A percentile compares a stretch with the other conserved stretches of the same genome.
phyloP scores from a whole-genome alignment of 2,329 filamentous ascomycete genomes.

The Orbilia quercus region DNA sequence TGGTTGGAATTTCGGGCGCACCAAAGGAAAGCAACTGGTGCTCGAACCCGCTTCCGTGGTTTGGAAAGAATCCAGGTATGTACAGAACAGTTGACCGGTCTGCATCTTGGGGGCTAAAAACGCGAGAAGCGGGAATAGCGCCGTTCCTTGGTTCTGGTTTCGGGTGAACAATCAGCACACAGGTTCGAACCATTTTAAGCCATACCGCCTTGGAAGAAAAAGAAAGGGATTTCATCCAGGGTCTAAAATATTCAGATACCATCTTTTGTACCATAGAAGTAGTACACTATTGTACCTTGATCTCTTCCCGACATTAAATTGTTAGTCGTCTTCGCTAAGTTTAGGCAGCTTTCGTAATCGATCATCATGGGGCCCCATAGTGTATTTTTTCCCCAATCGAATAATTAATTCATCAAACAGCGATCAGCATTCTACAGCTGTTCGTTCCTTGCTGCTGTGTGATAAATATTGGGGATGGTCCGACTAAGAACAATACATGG shows the following conservation, averaged over 20 bases:
- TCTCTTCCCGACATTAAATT: neutral
- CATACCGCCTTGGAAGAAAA: neutral
- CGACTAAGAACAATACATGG: no score
- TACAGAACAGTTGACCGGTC: no score
- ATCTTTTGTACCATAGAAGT: no score
- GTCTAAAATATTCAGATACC: neutral
- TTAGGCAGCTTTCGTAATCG: neutral
- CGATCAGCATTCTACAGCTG: no score
- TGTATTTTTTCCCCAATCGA: neutral
- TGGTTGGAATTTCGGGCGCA: no score
- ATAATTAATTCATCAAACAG: no score
- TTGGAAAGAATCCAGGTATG: no score
- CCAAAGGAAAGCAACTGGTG: no score
- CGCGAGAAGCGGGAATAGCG: neutral
- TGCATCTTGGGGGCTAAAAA: no score
- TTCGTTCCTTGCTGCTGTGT: no score
- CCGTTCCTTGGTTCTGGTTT: conserved; percentile 1
- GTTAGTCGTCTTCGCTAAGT: neutral
- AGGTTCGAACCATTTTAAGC: conserved; percentile 9
- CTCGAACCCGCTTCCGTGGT: neutral
- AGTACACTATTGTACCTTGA: neutral
- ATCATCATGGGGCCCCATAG: neutral
- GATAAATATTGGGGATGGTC: no score
- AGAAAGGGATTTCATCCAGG: neutral
- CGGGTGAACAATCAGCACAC: conserved; percentile 20